Evolutionary conservation across 495 filamentous ascomycete species (phyloP), one percentile per base, ranked within the genome.

Genomic region (Aspergillus asperescens): DNA sequence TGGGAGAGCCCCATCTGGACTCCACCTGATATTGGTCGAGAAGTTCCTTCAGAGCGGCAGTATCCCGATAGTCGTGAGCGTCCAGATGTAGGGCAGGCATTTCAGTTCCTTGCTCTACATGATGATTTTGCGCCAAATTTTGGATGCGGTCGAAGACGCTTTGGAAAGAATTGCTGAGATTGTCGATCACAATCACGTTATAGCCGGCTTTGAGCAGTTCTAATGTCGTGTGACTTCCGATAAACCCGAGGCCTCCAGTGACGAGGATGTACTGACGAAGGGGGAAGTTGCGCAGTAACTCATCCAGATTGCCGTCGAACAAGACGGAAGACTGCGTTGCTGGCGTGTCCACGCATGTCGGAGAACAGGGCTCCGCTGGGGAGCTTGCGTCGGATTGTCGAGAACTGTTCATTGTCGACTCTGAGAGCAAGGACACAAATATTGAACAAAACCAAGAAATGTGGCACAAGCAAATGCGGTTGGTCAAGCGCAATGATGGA

Each of bases 241-340:
- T 84, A 59, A 84, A 86, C 4, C 82, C 82, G 16, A 83, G 69
- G 7, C 82, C 82, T n/a, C 82, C 82, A 37, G 82, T 80, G 42
- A 85, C 80, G 16, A 84, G 73, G 48, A 83, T 78, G 62, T 71
- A 66, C 46, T 67, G 68, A 35, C 70, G 61, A 2, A 60, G 52
- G 60, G 69, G 65, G 25, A 68, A 54, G 49, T 67, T 63, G 41
- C 54, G 63, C 50, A 73, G 49, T 49, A 75, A 52, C 28, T 69
- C 65, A 29, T 69, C 64, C 6, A 74, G 52, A 29, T 68, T 62
- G 54, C 64, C 62, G 54, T 73, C 70, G 54, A 75, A 73, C 44
- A 72, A 53, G 28, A 69, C 62, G 48, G 69, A 72, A 7, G 59
- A 57, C 53, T 70, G 66, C 45, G 72, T 76, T 18, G 68, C 71